These are phyloP conservation scores for Kregervanrija pseudodelftensis DNA, from an alignment of 805 yeast species.

Conservation along the genomic window DNA sequence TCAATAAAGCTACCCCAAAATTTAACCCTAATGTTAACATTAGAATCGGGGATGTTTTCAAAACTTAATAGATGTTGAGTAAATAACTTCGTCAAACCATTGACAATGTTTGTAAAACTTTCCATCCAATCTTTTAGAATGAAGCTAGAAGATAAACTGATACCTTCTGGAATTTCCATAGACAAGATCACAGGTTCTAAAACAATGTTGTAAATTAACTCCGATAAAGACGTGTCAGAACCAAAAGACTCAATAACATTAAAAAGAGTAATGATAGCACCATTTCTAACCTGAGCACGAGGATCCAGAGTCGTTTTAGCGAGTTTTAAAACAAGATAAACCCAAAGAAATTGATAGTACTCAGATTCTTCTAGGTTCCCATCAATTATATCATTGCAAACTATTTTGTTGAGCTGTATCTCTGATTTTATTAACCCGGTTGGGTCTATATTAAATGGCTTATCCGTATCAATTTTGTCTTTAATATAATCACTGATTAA, in stretches of 20 bases:
- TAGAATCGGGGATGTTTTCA: slow-evolving; percentile 13
- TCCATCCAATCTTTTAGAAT: slow-evolving; percentile 44
- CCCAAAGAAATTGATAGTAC: slow-evolving; percentile 45
- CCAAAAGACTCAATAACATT: slow-evolving; percentile 74
- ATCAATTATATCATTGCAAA: slow-evolving; percentile 6
- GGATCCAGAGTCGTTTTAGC: slow-evolving; percentile 57
- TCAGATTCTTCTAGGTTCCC: slow-evolving; percentile 16
- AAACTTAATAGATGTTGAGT: slow-evolving; percentile 41
- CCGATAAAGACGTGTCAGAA: slow-evolving; percentile 54
- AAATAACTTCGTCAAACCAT: slow-evolving; percentile 61
- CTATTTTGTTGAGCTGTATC: slow-evolving; percentile 13
- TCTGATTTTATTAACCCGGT: slow-evolving; percentile 14
- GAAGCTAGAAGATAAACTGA: slow-evolving; percentile 6
- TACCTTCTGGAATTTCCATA: slow-evolving; percentile 1
- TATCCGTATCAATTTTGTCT: slow-evolving; percentile 20
- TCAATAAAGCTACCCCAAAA: slow-evolving; percentile 54
- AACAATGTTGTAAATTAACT: slow-evolving; percentile 55
- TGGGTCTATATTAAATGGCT: not conserved
- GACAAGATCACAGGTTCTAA: slow-evolving; percentile 43
- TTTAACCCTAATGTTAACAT: slow-evolving; percentile 2
- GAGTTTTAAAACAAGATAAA: slow-evolving; percentile 53
- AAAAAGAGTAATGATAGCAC: slow-evolving; percentile 83
- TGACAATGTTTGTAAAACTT: slow-evolving; percentile 51
- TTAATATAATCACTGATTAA: slow-evolving; percentile 71
- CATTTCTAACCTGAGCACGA: slow-evolving; percentile 79